Evolutionary conservation across 2,329 filamentous ascomycete species (phyloP).

Genomic region (Diaporthe citri): DNA sequence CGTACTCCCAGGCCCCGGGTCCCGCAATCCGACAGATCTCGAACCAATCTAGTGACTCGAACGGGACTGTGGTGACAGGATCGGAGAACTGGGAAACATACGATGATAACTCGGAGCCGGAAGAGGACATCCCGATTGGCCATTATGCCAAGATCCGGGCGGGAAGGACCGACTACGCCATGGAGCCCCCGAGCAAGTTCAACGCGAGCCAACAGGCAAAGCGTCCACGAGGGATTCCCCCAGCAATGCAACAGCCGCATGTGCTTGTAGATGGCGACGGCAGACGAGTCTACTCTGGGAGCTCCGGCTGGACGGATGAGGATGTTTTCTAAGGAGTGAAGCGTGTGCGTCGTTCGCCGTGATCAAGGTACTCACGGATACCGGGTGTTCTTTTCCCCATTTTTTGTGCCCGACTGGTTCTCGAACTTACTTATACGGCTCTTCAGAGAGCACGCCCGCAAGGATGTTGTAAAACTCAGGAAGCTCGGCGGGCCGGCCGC

Average conservation of each 20-base stretch:
- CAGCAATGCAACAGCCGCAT: conserved; percentile 59
- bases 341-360: conserved; percentile 40
- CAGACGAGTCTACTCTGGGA: conserved; percentile 73
- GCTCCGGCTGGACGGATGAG: conserved; percentile 75
- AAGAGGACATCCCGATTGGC: conserved; percentile 76
- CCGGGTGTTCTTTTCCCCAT: neutral
- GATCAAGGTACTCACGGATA: conserved; percentile 28
- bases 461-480: conserved; percentile 6
- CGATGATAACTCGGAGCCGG: conserved; percentile 83
- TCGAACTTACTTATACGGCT: conserved; percentile 26
- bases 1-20: conserved; percentile 57
- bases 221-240: conserved; percentile 66
- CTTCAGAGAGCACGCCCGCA: conserved; percentile 17
- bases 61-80: conserved; percentile 75
- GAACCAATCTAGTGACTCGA: conserved; percentile 68
- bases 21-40: conserved; percentile 75
- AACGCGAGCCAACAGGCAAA: conserved; percentile 63
- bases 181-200: conserved; percentile 65
- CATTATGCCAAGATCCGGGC: conserved; percentile 85
- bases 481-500: conserved; percentile 33
- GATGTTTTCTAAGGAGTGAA: conserved; percentile 65
- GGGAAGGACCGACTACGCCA: conserved; percentile 55
- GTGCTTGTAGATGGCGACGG: conserved; percentile 68
- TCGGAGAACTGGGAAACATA: conserved; percentile 99
- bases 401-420: conserved; percentile 34